Evolutionary conservation across 169 alveolate species (phyloP), one percentile per base, ranked within the genome.

Genomic region (Haemoproteus tartakovskyi): DNA sequence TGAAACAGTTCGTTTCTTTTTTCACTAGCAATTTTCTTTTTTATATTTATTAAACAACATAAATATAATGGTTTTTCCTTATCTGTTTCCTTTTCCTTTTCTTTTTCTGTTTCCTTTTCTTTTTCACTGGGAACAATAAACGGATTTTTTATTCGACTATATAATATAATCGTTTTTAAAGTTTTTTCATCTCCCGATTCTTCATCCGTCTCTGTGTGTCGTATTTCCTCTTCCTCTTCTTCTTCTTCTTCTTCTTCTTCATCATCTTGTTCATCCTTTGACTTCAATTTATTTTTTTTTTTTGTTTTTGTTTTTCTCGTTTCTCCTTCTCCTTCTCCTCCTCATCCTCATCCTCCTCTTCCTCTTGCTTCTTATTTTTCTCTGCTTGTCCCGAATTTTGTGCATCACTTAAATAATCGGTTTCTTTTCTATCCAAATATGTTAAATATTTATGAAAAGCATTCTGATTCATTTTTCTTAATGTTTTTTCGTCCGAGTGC

Each of bases 31-130:
- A 74, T 74, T 30, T 52, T 33, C 12, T 74, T 74, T 51, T 14
- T 74, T 11, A 46, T 60, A 57, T 74, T 47, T 56, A 74, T 57
- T 24, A 21, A 47, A 47, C 84, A 74, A 26, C 84, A 74, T 14
- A 74, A 50, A 48, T 74, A 74, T 30, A 74, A 5, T 2, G 24
- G 1, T 40, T 40, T 14, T 24, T 45, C 51, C 19, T 61, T 46
- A 24, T 74, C 78, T n/a, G 30, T 12, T n/a, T 74, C 14, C 43
- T 27, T 57, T 43, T 5, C 5, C 9, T 6, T 6, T 33, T 33
- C 14, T n/a, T n/a, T n/a, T 16, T 67, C 36, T n/a, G 30, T 12
- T n/a, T 74, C 14, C 43, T 27, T 57, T 43, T 5, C 5, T 33
- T 6, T 6, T 33, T 33, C 14, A 33, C 14, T 33, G 9, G 43